Conservation (phyloP, 106 monocot genomes). For the Dendrobium nobile region DNA sequence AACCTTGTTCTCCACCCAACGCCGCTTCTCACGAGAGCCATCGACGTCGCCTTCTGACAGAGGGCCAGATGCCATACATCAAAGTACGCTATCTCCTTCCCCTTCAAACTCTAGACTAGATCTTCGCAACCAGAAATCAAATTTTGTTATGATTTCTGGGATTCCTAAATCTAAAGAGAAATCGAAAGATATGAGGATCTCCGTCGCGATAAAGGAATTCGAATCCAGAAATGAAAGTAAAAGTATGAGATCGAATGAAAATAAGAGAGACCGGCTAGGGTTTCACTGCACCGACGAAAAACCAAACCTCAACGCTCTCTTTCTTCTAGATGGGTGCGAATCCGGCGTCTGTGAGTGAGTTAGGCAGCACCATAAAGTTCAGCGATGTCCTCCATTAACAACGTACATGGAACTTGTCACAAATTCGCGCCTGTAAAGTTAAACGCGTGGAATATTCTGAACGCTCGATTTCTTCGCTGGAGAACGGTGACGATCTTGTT, state of each 20-base stretch:
- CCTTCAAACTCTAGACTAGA: background rate
- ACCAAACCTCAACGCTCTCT: background rate
- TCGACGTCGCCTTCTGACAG: conserved; percentile 27
- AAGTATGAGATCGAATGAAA: background rate
- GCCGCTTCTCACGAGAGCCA: conserved; percentile 30
- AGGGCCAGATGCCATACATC: conserved; percentile 47
- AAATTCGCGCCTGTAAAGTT: no score
- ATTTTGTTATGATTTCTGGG: background rate
- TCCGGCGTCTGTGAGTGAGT: no score
- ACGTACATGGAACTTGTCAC: no score
- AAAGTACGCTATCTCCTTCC: conserved; percentile 4
- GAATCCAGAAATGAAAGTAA: background rate
- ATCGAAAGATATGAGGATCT: background rate
- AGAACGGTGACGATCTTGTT: no score
- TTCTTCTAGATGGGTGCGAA: no score
- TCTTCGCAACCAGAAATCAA: background rate
- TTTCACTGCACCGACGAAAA: background rate
- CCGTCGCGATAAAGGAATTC: background rate
- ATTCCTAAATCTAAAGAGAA: background rate
- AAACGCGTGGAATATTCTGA: no score
- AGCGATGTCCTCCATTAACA: no score
- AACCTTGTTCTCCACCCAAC: conserved; percentile 55
- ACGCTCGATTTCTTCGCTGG: no score
- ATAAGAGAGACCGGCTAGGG: background rate
- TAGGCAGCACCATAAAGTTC: no score